Conservation (phyloP, 2,329 filamentous ascomycete species). For the Fusarium sp. region DNA sequence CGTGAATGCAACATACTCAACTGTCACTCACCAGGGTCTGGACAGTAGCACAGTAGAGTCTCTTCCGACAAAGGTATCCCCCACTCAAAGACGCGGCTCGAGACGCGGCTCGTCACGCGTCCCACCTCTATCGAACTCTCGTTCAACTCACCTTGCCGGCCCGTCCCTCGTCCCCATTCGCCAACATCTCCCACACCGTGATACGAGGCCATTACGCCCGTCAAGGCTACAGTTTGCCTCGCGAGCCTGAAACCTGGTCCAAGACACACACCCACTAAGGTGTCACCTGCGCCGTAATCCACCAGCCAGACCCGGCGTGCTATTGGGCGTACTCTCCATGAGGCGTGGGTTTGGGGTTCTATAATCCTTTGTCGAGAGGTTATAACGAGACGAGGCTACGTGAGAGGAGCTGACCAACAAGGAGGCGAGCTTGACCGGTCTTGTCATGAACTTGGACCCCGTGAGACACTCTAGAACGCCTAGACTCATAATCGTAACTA, state of each 20-base stretch:
- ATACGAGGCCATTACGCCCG: slow-evolving; percentile 39
- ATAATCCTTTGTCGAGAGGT: slow-evolving; percentile 12
- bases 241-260: slow-evolving; percentile 18
- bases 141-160: slow-evolving; percentile 26
- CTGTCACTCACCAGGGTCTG: slow-evolving; percentile 14
- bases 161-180: slow-evolving; percentile 36
- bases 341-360: slow-evolving; percentile 10
- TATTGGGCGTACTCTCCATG: slow-evolving; percentile 24
- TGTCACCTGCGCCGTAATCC: slow-evolving; percentile 37
- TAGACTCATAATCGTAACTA: background rate
- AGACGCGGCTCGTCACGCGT: slow-evolving; percentile 26
- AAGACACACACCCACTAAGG: slow-evolving; percentile 36
- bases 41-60: slow-evolving; percentile 6
- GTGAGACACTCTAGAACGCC: slow-evolving; percentile 14
- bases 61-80: slow-evolving; percentile 11
- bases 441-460: slow-evolving; percentile 12
- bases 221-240: slow-evolving; percentile 29
- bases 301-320: slow-evolving; percentile 13
- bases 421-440: slow-evolving; percentile 12
- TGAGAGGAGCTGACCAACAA: slow-evolving; percentile 13
- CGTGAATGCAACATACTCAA: slow-evolving; percentile 16
- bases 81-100: slow-evolving; percentile 27
- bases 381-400: slow-evolving; percentile 30
- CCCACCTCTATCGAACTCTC: slow-evolving; percentile 9
- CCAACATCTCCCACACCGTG: slow-evolving; percentile 17